Conservation (phyloP, 805 yeast species). For the Zygotorulaspora florentina region DNA sequence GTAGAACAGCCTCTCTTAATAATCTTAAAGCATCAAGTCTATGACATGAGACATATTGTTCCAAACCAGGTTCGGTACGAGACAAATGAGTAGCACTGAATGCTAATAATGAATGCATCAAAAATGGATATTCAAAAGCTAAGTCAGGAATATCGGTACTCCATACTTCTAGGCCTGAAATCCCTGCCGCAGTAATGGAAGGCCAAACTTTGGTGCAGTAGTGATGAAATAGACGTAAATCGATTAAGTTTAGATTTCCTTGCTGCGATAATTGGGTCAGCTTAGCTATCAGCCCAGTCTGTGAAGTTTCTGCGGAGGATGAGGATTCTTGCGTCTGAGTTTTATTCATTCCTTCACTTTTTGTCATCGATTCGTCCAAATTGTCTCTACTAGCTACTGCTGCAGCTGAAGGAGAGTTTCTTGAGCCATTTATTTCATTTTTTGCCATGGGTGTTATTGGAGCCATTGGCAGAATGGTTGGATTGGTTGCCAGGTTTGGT, state of each 20-base stretch:
- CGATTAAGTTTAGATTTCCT: slow-evolving; percentile 59
- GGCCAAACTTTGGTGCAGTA: slow-evolving; percentile 80
- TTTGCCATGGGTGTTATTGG: slow-evolving; percentile 25
- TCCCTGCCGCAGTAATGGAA: slow-evolving; percentile 87
- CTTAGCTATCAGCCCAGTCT: slow-evolving; percentile 18
- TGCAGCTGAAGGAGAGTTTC: slow-evolving; percentile 18
- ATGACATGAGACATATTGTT: slow-evolving; percentile 78
- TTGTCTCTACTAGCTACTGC: slow-evolving; percentile 15
- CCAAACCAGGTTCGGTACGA: slow-evolving; percentile 68
- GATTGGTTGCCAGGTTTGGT: slow-evolving; percentile 24
- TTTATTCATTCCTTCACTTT: slow-evolving; percentile 16
- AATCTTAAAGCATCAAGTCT: slow-evolving; percentile 81
- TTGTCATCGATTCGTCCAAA: slow-evolving; percentile 8
- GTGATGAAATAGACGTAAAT: slow-evolving; percentile 79
- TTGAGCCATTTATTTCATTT: slow-evolving; percentile 8
- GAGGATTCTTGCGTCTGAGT: slow-evolving; percentile 18
- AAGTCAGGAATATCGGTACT: slow-evolving; percentile 79
- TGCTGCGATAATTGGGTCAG: slow-evolving; percentile 26
- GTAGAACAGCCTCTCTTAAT: slow-evolving; percentile 78
- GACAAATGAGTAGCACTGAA: slow-evolving; percentile 90
- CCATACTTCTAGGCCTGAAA: slow-evolving; percentile 79
- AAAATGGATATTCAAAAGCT: slow-evolving; percentile 81
- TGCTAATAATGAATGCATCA: slow-evolving; percentile 89
- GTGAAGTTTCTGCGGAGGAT: slow-evolving; percentile 11
- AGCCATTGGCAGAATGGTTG: slow-evolving; percentile 27